phyloP scores from a whole-genome alignment of 2,329 filamentous ascomycete species.

The Fusarium chlamydosporum region DNA sequence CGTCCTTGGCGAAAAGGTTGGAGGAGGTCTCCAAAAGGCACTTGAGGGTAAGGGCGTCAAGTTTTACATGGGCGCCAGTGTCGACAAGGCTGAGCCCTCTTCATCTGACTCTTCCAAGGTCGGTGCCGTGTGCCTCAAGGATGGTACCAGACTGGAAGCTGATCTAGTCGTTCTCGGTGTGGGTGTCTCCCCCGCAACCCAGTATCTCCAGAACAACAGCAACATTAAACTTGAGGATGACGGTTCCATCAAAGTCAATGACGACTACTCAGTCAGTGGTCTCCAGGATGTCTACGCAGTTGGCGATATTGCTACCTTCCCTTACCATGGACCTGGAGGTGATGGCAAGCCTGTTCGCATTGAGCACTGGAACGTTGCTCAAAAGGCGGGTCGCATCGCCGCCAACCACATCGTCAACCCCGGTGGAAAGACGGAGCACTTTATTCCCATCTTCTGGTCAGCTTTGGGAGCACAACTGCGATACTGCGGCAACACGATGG shows the following conservation, averaged over 20 bases:
- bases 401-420: slow-evolving; percentile 82
- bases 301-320: slow-evolving; percentile 94
- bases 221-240: slow-evolving; percentile 81
- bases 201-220: slow-evolving; percentile 81
- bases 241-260: slow-evolving; percentile 86
- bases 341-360: slow-evolving; percentile 82
- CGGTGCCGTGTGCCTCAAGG: slow-evolving; percentile 84
- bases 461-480: slow-evolving; percentile 89
- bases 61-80: slow-evolving; percentile 84
- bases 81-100: slow-evolving; percentile 86
- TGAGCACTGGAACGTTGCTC: slow-evolving; percentile 99
- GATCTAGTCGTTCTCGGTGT: slow-evolving; percentile 94
- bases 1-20: slow-evolving; percentile 86
- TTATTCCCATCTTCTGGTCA: slow-evolving; percentile 98
- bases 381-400: slow-evolving; percentile 87
- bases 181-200: slow-evolving; percentile 87
- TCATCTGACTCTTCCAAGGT: slow-evolving; percentile 77
- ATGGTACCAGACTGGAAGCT: slow-evolving; percentile 85
- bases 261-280: slow-evolving; percentile 81
- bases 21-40: slow-evolving; percentile 81
- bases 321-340: slow-evolving; percentile 91
- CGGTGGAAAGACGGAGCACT: slow-evolving; percentile 72
- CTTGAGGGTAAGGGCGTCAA: slow-evolving; percentile 90
- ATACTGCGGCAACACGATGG: slow-evolving; percentile 87
- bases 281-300: slow-evolving; percentile 90